A percentile compares a stretch with the other conserved stretches of the same genome.
phyloP scores from a whole-genome alignment of 78 protist species.

The Speleostelium caveatum region DNA sequence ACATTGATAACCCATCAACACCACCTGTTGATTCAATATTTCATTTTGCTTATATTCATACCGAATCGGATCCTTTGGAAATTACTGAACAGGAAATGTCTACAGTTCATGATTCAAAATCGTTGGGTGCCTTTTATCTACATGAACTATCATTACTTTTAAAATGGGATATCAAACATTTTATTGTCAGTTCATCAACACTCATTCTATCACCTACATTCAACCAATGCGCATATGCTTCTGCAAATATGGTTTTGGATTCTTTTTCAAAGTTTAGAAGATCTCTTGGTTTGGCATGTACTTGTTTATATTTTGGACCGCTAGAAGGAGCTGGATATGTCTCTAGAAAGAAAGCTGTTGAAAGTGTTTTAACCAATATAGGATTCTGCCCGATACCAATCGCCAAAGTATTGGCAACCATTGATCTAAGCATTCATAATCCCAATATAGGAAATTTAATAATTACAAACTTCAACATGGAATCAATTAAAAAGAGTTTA shows the following conservation, averaged over 20 bases:
- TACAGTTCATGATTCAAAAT: slow-evolving; percentile 44
- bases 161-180: slow-evolving; percentile 11
- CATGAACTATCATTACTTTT: slow-evolving; percentile 28
- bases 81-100: not conserved
- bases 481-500: not conserved
- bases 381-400: not conserved
- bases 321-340: slow-evolving; percentile 36
- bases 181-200: slow-evolving; percentile 73
- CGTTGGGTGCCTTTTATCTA: slow-evolving; percentile 80
- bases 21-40: slow-evolving; percentile 39
- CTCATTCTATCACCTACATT: slow-evolving; percentile 32
- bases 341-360: slow-evolving; percentile 25
- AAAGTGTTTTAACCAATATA: too few species aligned
- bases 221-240: slow-evolving; percentile 80
- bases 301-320: slow-evolving; percentile 67
- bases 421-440: slow-evolving; percentile 17
- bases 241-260: slow-evolving; percentile 84
- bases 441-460: not conserved
- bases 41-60: slow-evolving; percentile 59
- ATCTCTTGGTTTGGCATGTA: slow-evolving; percentile 35
- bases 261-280: slow-evolving; percentile 49
- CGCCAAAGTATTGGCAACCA: slow-evolving; percentile 9
- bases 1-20: not conserved
- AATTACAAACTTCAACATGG: not conserved
- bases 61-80: not conserved